Percentiles rank a stretch among this genome's conserved stretches.
Conservation (phyloP, 164 flowering plant genomes). For the Dillenia suffruticosa region DNA sequence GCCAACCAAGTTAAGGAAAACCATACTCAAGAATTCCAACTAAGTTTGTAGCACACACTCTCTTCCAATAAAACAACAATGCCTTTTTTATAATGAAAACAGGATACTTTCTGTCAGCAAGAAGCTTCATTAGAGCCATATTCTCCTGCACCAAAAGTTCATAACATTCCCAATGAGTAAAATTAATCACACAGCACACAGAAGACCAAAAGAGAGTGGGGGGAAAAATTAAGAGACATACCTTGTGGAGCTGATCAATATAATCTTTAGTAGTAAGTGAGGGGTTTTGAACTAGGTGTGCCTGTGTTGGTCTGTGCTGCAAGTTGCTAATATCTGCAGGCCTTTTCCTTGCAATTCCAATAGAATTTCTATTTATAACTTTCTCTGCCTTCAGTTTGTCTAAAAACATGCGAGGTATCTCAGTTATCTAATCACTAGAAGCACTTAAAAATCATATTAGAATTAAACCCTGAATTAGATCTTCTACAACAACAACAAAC, state of each 20-base stretch:
- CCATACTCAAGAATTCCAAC: not conserved
- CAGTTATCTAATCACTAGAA: too few species aligned
- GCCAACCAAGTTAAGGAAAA: conserved; percentile 12
- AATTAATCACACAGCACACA: not conserved
- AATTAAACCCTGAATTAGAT: too few species aligned
- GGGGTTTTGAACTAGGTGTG: conserved; percentile 16
- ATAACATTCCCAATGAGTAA: conserved; percentile 6
- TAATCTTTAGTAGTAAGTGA: conserved; percentile 20
- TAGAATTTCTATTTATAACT: conserved; percentile 33
- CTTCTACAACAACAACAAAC: too few species aligned
- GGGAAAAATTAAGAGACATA: conserved; percentile 5
- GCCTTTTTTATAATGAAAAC: not conserved
- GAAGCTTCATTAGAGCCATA: conserved; percentile 35
- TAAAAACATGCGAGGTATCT: too few species aligned
- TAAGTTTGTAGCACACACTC: not conserved
- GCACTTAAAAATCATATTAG: too few species aligned
- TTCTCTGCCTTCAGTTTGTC: conserved; percentile 32
- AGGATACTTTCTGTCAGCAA: conserved; percentile 70
- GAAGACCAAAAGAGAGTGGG: not conserved
- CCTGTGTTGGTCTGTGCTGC: conserved; percentile 19
- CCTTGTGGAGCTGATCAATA: conserved; percentile 54
- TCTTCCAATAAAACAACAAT: not conserved
- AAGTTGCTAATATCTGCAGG: conserved; percentile 66
- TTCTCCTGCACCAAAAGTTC: conserved; percentile 49
- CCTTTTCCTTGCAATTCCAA: conserved; percentile 43